Conservation (phyloP, 352 stramenopile species). For the Elongisporangium prolatum region DNA sequence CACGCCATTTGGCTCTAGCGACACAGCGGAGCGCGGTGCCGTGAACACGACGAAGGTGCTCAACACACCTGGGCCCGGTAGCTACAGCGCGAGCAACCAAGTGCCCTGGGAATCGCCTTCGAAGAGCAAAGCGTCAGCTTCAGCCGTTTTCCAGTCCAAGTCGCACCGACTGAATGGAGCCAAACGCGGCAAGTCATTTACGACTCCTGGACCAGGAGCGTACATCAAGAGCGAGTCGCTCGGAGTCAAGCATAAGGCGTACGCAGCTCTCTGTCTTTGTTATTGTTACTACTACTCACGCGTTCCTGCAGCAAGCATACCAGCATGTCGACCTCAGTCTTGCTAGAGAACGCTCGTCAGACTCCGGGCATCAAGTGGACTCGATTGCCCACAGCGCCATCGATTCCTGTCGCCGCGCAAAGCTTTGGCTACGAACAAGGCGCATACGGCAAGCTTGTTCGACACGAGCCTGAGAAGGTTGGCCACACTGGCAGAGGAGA, state of each 20-base stretch:
- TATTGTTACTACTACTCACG: background rate
- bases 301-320: constrained; percentile 10
- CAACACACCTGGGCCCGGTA: constrained; percentile 52
- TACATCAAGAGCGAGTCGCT: constrained; percentile 56
- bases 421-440: constrained; percentile 80
- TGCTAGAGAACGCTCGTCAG: constrained; percentile 22
- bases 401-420: constrained; percentile 63
- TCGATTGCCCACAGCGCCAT: constrained; percentile 61
- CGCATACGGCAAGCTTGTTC: constrained; percentile 65
- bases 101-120: constrained; percentile 50
- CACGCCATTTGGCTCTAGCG: constrained; percentile 47
- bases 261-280: constrained; percentile 1
- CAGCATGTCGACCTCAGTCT: constrained; percentile 22
- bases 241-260: constrained; percentile 38
- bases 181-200: constrained; percentile 19
- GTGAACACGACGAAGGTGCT: constrained; percentile 23
- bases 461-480: constrained; percentile 49
- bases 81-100: constrained; percentile 38
- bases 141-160: constrained; percentile 42
- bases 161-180: constrained; percentile 33
- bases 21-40: constrained; percentile 37
- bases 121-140: constrained; percentile 42
- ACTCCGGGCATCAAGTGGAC: constrained; percentile 59
- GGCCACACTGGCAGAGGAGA: constrained; percentile 47
- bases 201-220: constrained; percentile 53